These are phyloP conservation scores for Neoconidiobolus thromboides DNA, from an alignment of 371 early-diverging fungal species.

Conservation along the genomic window DNA sequence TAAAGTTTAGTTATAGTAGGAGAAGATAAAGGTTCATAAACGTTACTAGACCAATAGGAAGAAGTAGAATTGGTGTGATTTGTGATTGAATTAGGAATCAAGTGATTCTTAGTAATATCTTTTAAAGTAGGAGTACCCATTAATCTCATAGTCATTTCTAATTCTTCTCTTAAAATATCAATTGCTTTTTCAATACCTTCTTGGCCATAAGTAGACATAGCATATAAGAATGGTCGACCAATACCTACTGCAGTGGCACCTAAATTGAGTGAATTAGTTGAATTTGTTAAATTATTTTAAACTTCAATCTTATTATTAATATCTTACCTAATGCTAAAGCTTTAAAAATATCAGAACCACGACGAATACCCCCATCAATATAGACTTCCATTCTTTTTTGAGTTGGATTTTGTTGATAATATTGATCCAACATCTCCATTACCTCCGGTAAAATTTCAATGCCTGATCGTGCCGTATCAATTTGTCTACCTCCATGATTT, in stretches of 20 bases:
- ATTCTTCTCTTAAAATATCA: constrained; percentile 47
- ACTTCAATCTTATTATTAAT: background rate
- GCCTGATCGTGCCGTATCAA: constrained; percentile 37
- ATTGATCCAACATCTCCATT: constrained; percentile 32
- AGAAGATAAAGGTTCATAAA: background rate
- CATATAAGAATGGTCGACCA: constrained; percentile 65
- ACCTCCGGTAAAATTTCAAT: constrained; percentile 77
- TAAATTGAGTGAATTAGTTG: background rate
- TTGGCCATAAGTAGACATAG: constrained; percentile 36
- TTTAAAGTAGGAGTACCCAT: constrained; percentile 39
- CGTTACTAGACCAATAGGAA: background rate
- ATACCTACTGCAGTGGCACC: constrained; percentile 90
- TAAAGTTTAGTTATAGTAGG: background rate
- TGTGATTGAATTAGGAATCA: constrained; percentile 18
- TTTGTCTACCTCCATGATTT: constrained; percentile 93
- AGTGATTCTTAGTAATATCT: constrained; percentile 35
- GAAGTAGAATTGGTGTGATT: constrained; percentile 27
- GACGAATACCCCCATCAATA: constrained; percentile 80
- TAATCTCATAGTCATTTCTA: constrained; percentile 54
- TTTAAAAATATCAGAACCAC: constrained; percentile 82
- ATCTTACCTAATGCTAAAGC: constrained; percentile 50
- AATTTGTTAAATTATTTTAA: background rate
- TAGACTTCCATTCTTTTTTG: constrained; percentile 58
- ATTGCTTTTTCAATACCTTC: constrained; percentile 54
- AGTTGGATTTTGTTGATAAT: constrained; percentile 14